A percentile compares a stretch with the other conserved stretches of the same genome.
Conservation (phyloP, 73 alveolate genomes). For the Paramecium octaurelia region DNA sequence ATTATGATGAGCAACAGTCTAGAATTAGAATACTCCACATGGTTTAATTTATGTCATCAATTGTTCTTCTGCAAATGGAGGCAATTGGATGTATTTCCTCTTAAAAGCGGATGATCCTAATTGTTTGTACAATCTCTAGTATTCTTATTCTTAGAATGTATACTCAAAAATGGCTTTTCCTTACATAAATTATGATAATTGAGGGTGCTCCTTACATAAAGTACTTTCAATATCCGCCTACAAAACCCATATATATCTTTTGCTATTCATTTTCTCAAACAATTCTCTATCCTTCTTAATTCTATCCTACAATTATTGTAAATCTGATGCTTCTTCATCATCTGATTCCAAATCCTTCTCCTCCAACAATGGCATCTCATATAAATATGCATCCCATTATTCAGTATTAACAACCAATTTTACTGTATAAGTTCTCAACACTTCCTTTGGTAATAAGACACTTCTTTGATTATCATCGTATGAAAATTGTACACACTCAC, state of each 20-base stretch:
- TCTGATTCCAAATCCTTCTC: constrained; percentile 41
- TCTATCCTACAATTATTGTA: constrained; percentile 30
- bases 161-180: constrained; percentile 39
- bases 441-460: not conserved
- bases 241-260: constrained; percentile 34
- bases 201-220: constrained; percentile 45
- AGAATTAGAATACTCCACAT: constrained; percentile 1
- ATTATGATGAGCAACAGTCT: not conserved
- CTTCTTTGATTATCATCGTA: not conserved
- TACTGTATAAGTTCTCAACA: not conserved
- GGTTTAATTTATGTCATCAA: constrained; percentile 27
- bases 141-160: constrained; percentile 11
- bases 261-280: constrained; percentile 12
- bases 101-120: constrained; percentile 37
- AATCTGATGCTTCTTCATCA: constrained; percentile 44
- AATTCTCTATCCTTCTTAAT: constrained; percentile 36
- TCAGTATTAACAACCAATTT: constrained; percentile 31
- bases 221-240: constrained; percentile 21
- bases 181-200: not conserved
- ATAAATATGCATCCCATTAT: constrained; percentile 38
- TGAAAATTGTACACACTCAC: constrained; percentile 47
- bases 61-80: not conserved
- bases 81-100: not conserved
- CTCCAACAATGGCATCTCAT: constrained; percentile 30
- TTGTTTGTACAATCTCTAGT: not conserved